Percentiles rank a stretch among this genome's conserved stretches.
phyloP scores from a whole-genome alignment of 352 stramenopile species.

The Phytopythium helicoides region DNA sequence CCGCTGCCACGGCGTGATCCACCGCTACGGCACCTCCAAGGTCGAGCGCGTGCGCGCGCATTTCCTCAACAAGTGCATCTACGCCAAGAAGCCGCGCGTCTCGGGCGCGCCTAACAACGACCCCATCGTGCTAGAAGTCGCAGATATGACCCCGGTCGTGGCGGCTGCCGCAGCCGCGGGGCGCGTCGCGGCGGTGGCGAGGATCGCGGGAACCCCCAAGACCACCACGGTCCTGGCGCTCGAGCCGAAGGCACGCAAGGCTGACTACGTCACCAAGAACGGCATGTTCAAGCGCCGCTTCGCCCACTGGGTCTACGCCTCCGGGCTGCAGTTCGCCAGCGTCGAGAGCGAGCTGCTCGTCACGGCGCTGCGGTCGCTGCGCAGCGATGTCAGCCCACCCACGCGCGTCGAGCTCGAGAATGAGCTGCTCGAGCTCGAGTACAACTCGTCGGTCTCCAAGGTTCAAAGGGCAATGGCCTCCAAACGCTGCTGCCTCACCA shows the following conservation, averaged over 20 bases:
- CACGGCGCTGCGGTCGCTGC: slow-evolving; percentile 38
- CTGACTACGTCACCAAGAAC: slow-evolving; percentile 44
- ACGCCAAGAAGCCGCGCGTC: slow-evolving; percentile 15
- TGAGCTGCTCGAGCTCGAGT: slow-evolving; percentile 58
- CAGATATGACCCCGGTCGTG: too few species aligned
- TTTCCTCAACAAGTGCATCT: slow-evolving; percentile 59
- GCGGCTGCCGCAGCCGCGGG: too few species aligned
- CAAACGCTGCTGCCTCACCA: slow-evolving; percentile 52
- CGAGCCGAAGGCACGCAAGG: slow-evolving; percentile 7
- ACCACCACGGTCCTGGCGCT: too few species aligned
- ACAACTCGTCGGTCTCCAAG: slow-evolving; percentile 32
- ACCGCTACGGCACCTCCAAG: slow-evolving; percentile 65
- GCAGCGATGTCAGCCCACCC: slow-evolving; percentile 34
- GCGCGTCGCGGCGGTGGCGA: too few species aligned
- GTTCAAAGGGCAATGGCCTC: slow-evolving; percentile 41
- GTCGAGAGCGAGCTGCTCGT: slow-evolving; percentile 40
- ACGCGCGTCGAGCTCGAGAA: slow-evolving; percentile 60
- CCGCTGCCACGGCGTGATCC: slow-evolving; percentile 58
- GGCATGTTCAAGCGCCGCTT: slow-evolving; percentile 61
- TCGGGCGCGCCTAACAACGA: neutral
- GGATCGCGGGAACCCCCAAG: too few species aligned
- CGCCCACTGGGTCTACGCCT: slow-evolving; percentile 62
- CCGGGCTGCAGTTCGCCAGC: slow-evolving; percentile 45
- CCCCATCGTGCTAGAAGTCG: neutral
- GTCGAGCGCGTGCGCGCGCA: slow-evolving; percentile 70